A percentile compares a stretch with the other conserved stretches of the same genome.
Conservation (phyloP, 768 basidiomycete species). For the Trametopsis cervina region DNA sequence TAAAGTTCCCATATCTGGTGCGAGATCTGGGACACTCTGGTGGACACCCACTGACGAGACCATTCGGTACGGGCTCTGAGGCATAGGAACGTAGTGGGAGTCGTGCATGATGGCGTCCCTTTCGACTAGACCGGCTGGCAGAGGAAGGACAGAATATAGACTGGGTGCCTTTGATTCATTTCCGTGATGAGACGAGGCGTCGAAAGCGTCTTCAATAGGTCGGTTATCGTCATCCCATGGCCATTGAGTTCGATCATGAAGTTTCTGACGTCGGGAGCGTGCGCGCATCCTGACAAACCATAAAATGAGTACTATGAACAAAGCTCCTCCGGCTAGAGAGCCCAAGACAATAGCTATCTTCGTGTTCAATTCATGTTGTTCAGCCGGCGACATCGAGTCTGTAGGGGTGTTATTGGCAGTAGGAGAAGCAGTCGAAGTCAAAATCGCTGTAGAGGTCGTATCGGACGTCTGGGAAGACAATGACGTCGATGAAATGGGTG, state of each 20-base stretch:
- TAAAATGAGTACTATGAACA: conserved; percentile 16
- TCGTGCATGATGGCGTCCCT: not conserved
- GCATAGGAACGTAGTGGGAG: not conserved
- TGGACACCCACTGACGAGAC: conserved; percentile 16
- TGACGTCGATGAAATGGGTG: conserved; percentile 1
- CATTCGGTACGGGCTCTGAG: conserved; percentile 16
- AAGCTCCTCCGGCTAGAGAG: conserved; percentile 14
- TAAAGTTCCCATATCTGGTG: conserved; percentile 34
- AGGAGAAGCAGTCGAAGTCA: not conserved
- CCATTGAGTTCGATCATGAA: conserved; percentile 13
- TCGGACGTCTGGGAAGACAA: conserved; percentile 4
- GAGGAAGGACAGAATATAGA: not conserved
- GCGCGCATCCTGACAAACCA: conserved; percentile 22
- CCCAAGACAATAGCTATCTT: conserved; percentile 20
- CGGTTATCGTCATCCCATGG: conserved; percentile 17
- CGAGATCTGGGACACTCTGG: conserved; percentile 24
- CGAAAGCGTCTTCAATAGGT: conserved; percentile 2
- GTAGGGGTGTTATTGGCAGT: not conserved
- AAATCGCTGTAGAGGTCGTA: conserved; percentile 4
- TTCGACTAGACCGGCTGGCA: not conserved
- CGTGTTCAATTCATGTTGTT: not conserved
- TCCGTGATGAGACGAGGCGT: not conserved
- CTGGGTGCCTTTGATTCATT: not conserved
- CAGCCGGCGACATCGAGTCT: not conserved
- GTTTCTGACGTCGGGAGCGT: conserved; percentile 13